Percentiles rank a stretch among this genome's conserved stretches.
Conservation (phyloP, 495 filamentous ascomycete species). For the Letharia columbiana region DNA sequence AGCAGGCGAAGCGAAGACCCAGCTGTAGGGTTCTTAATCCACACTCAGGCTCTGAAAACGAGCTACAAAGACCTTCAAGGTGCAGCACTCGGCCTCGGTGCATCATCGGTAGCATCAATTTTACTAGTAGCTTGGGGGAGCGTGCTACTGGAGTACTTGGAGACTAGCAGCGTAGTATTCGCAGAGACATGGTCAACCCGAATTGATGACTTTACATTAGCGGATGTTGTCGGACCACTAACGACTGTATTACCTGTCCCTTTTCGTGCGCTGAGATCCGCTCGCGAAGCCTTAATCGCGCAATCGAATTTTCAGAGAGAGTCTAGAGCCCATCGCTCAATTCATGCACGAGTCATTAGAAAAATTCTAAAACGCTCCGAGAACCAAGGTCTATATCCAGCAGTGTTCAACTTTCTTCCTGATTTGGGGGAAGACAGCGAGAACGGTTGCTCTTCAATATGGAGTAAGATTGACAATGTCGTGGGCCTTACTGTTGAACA, state of each 20-base stretch:
- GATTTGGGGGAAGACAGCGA: constrained; percentile 9
- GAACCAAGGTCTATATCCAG: constrained; percentile 30
- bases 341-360: constrained; percentile 30
- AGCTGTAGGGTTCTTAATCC: background rate
- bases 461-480: constrained; percentile 27
- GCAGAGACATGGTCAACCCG: constrained; percentile 33
- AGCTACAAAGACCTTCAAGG: constrained; percentile 22
- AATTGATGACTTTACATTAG: constrained; percentile 25
- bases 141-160: constrained; percentile 30
- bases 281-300: constrained; percentile 23
- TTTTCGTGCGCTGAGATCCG: constrained; percentile 25
- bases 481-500: constrained; percentile 33
- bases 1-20: constrained; percentile 22
- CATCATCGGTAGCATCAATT: constrained; percentile 30
- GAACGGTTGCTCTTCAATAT: constrained; percentile 15
- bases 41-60: constrained; percentile 16
- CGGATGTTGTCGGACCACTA: constrained; percentile 30
- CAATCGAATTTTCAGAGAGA: constrained; percentile 27
- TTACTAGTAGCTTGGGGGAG: constrained; percentile 30
- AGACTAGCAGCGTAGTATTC: constrained; percentile 29
- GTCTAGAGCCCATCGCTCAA: constrained; percentile 24
- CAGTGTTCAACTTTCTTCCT: constrained; percentile 32
- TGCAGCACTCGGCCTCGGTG: constrained; percentile 25
- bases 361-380: constrained; percentile 27
- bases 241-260: constrained; percentile 32